Percentiles rank a stretch among this genome's conserved stretches.
phyloP scores from a whole-genome alignment of 2,329 filamentous ascomycete genomes.

The Exophiala oligosperma region DNA sequence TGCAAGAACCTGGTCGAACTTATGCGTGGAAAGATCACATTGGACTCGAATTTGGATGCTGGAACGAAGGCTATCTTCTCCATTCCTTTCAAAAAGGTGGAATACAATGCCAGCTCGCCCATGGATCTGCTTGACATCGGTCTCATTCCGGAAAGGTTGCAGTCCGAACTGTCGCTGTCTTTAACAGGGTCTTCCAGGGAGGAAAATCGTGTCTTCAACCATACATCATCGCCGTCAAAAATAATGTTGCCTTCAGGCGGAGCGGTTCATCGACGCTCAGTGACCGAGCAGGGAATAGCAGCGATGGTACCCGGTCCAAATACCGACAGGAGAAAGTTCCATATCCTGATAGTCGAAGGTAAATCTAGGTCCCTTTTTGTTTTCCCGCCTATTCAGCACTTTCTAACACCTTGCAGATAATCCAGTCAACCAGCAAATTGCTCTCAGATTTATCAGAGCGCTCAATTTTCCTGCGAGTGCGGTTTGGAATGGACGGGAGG shows the following conservation, averaged over 20 bases:
- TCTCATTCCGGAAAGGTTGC: slow-evolving; percentile 38
- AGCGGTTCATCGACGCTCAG: slow-evolving; percentile 32
- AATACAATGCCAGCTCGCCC: slow-evolving; percentile 46
- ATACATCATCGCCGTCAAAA: slow-evolving; percentile 9
- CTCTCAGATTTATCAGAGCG: slow-evolving; percentile 71
- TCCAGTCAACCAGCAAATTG: slow-evolving; percentile 73
- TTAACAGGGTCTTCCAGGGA: slow-evolving; percentile 21
- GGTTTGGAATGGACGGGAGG: slow-evolving; percentile 77
- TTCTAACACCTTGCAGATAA: slow-evolving; percentile 55
- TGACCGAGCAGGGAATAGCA: slow-evolving; percentile 47
- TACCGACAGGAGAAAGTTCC: slow-evolving; percentile 61
- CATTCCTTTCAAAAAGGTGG: slow-evolving; percentile 74
- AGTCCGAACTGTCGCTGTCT: slow-evolving; percentile 44
- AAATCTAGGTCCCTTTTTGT: not conserved
- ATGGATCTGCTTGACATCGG: slow-evolving; percentile 62
- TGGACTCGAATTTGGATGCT: slow-evolving; percentile 65
- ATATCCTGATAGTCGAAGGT: slow-evolving; percentile 72
- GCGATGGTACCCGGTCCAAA: slow-evolving; percentile 34
- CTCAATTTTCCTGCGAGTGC: slow-evolving; percentile 70
- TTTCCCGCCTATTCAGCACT: not conserved
- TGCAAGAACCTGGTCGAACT: slow-evolving; percentile 77
- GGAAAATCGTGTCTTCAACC: slow-evolving; percentile 6
- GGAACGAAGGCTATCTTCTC: slow-evolving; percentile 76
- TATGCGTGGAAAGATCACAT: slow-evolving; percentile 73
- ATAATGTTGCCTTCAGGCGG: slow-evolving; percentile 24